phyloP scores from a whole-genome alignment of 768 basidiomycete species.

The Podaxis pistillaris region DNA sequence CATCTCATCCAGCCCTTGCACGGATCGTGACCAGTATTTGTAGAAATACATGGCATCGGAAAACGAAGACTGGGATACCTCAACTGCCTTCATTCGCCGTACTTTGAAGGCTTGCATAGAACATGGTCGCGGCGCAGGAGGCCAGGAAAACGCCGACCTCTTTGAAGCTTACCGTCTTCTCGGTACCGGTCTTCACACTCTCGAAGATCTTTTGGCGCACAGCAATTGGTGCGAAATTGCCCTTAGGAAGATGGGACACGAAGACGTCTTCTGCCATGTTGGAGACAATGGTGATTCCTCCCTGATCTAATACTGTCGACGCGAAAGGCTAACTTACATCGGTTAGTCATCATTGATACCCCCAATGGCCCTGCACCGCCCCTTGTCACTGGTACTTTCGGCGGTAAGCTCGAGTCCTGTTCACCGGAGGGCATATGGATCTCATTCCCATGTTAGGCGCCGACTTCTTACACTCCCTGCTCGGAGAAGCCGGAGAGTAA shows the following conservation, averaged over 20 bases:
- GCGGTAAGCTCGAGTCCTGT: slow-evolving; percentile 30
- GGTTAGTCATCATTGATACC: slow-evolving; percentile 43
- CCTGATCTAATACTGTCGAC: neutral
- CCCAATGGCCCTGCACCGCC: slow-evolving; percentile 58
- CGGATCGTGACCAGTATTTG: neutral
- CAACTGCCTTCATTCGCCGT: slow-evolving; percentile 63
- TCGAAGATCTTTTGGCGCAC: slow-evolving; percentile 78
- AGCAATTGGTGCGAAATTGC: slow-evolving; percentile 80
- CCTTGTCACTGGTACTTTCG: slow-evolving; percentile 68
- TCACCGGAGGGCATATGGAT: neutral
- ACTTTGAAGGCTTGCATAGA: slow-evolving; percentile 66
- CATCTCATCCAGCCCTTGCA: too few relatives aligned
- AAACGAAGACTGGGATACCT: slow-evolving; percentile 70
- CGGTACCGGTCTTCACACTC: slow-evolving; percentile 64
- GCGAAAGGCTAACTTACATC: slow-evolving; percentile 8
- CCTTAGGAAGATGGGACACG: slow-evolving; percentile 65
- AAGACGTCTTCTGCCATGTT: slow-evolving; percentile 77
- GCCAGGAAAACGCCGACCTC: slow-evolving; percentile 51
- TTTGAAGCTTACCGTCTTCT: slow-evolving; percentile 72
- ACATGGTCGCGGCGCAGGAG: slow-evolving; percentile 54
- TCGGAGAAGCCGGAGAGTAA: slow-evolving; percentile 66
- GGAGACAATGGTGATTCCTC: slow-evolving; percentile 51
- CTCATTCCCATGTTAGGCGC: slow-evolving; percentile 30
- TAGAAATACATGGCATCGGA: slow-evolving; percentile 81
- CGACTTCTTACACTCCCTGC: slow-evolving; percentile 64